These are phyloP conservation scores for Albophoma yamanashiensis DNA, from an alignment of 2,329 filamentous ascomycete species.

Conservation along the genomic window DNA sequence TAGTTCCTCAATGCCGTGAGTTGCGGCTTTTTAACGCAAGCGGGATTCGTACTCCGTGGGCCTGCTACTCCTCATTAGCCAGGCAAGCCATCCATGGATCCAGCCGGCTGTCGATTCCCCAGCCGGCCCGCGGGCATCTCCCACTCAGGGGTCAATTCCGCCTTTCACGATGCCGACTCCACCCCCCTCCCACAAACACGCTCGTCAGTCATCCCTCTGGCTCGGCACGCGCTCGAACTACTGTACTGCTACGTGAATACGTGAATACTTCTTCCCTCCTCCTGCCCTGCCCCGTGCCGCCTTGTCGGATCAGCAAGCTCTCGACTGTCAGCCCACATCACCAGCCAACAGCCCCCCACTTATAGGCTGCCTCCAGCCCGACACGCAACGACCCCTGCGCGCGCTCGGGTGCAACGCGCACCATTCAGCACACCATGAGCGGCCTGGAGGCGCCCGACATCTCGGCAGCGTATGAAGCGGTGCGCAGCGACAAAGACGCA, in stretches of 20 bases:
- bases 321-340: background rate
- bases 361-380: background rate
- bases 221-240: background rate
- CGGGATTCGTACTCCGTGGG: background rate
- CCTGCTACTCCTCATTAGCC: background rate
- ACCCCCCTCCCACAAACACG: background rate
- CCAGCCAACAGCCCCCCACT: background rate
- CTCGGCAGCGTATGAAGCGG: constrained; percentile 52
- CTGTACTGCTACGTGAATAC: too few species aligned
- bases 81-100: background rate
- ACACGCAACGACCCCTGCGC: background rate
- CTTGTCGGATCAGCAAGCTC: background rate
- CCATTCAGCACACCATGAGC: constrained; percentile 31
- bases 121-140: background rate
- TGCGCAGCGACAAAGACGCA: constrained; percentile 54
- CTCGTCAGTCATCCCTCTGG: background rate
- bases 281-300: background rate
- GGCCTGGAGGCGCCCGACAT: constrained; percentile 48
- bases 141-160: background rate
- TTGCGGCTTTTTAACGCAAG: background rate
- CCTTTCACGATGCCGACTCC: background rate
- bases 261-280: too few species aligned
- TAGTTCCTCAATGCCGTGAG: background rate
- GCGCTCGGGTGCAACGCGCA: background rate
- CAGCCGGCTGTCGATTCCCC: background rate